Base-by-base conservation (phyloP, 2,329 filamentous ascomycete species). In the Fusarium hostae region DNA sequence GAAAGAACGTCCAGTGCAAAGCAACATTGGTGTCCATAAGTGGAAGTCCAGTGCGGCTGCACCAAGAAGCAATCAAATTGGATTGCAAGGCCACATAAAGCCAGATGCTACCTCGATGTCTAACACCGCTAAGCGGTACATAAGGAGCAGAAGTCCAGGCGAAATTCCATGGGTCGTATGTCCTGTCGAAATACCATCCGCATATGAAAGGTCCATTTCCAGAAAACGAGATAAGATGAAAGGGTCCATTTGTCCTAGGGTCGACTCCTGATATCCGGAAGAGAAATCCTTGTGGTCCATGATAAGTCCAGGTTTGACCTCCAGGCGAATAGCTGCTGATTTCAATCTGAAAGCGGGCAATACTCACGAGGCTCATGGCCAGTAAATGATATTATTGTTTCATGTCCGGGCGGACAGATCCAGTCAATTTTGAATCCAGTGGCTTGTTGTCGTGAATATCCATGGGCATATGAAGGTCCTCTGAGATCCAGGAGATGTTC, bases 341-440 rank as follows among this genome's bases (percentile, higher is more conserved):
- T 64, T 76, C 66, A 76, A 75, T 66, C 52, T 77, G 64, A 54
- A 63, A 68, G 55, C 74, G 80, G 81, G 79, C 77, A 71, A 82
- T 82, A 84, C 82, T 84, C 68, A 84, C 82, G 71, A 52, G 73
- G 75, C 74, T 56, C 59, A 18, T 61, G 16, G 72, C 73, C 78
- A 70, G 39, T 57, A 50, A 62, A 65, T 55, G 60, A 69, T 63
- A 73, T 77, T 56, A 74, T 77, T 69, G 75, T 78, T 77, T 69
- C 76, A 77, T 75, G 76, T 78, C 78, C 77, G 77, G 69, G 70
- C 65, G 73, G 78, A 79, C 79, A 78, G 75, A 75, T 75, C 66
- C 79, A 75, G 72, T 59, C 18, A 68, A 51, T 55, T 68, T 44
- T 63, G 55, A 47, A 43, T 65, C 63, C 63, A 40, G 37, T 20